A percentile compares a stretch with the other conserved stretches of the same genome.
Conservation (phyloP, 2,329 filamentous ascomycete species). For the Nemania sp. region DNA sequence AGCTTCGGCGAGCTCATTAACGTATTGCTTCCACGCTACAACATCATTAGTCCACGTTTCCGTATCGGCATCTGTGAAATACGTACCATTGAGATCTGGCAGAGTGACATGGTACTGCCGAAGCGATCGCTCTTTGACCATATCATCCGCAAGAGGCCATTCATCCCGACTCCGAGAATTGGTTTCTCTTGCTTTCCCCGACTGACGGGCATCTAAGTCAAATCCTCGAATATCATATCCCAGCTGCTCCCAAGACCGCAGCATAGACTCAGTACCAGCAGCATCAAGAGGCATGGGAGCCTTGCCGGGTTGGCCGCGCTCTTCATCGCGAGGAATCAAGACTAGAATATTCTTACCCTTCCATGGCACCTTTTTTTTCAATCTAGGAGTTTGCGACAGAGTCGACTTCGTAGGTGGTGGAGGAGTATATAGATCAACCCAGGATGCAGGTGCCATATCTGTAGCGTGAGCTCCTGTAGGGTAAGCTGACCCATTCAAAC, state of each 20-base stretch:
- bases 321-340: constrained; percentile 68
- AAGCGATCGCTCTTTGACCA: constrained; percentile 58
- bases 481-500: constrained; percentile 37
- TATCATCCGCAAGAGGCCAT: constrained; percentile 68
- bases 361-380: constrained; percentile 76
- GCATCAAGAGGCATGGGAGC: constrained; percentile 58
- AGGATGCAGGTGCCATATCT: constrained; percentile 23
- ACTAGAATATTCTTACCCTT: constrained; percentile 76
- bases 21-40: constrained; percentile 73
- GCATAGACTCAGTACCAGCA: constrained; percentile 63
- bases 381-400: constrained; percentile 54
- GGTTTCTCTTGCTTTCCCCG: constrained; percentile 41
- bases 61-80: background rate
- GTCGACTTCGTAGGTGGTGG: constrained; percentile 43
- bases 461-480: constrained; percentile 34
- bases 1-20: constrained; percentile 81
- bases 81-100: constrained; percentile 67
- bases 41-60: constrained; percentile 20
- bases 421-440: no score
- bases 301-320: constrained; percentile 62
- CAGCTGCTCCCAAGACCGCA: constrained; percentile 68
- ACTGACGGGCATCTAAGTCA: constrained; percentile 56
- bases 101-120: constrained; percentile 66
- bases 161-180: constrained; percentile 68
- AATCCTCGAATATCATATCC: constrained; percentile 74